Percentiles rank a stretch among this genome's conserved stretches.
phyloP scores from a whole-genome alignment of 2,329 filamentous ascomycete species.

The Parasarocladium wereldwijsianum region DNA sequence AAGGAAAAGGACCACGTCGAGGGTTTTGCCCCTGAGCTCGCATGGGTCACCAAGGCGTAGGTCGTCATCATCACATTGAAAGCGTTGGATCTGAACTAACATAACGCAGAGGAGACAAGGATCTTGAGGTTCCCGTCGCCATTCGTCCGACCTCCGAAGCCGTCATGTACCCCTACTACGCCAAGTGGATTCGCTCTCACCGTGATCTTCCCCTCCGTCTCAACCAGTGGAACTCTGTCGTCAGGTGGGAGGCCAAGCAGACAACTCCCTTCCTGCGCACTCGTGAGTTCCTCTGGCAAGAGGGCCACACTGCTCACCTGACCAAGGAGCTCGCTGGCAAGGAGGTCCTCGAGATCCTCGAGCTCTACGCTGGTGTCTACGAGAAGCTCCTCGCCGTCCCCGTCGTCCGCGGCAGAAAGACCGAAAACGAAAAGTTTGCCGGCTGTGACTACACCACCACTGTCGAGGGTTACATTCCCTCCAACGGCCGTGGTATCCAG shows the following conservation, averaged over 20 bases:
- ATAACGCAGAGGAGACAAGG: slow-evolving; percentile 60
- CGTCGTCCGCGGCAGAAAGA: slow-evolving; percentile 87
- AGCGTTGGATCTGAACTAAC: slow-evolving; percentile 3
- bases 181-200: slow-evolving; percentile 94
- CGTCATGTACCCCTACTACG: slow-evolving; percentile 92
- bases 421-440: slow-evolving; percentile 95
- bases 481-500: slow-evolving; percentile 92
- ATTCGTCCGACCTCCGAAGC: slow-evolving; percentile 56
- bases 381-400: slow-evolving; percentile 88
- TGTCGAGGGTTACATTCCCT: slow-evolving; percentile 90
- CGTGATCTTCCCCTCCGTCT: slow-evolving; percentile 85
- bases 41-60: slow-evolving; percentile 75
- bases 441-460: slow-evolving; percentile 95
- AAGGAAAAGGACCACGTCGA: slow-evolving; percentile 94
- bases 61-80: slow-evolving; percentile 13
- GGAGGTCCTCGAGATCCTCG: slow-evolving; percentile 86
- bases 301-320: slow-evolving; percentile 82
- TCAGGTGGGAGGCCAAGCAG: slow-evolving; percentile 97
- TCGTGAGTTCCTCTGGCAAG: slow-evolving; percentile 95
- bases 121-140: slow-evolving; percentile 67
- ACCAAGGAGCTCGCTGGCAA: slow-evolving; percentile 67
- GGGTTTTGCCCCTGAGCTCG: slow-evolving; percentile 89
- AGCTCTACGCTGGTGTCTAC: slow-evolving; percentile 84
- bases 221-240: slow-evolving; percentile 92
- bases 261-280: slow-evolving; percentile 76